Evolutionary conservation across 1,284 basidiomycete species (phyloP).

Genomic region (Violaceomyces palustris): DNA sequence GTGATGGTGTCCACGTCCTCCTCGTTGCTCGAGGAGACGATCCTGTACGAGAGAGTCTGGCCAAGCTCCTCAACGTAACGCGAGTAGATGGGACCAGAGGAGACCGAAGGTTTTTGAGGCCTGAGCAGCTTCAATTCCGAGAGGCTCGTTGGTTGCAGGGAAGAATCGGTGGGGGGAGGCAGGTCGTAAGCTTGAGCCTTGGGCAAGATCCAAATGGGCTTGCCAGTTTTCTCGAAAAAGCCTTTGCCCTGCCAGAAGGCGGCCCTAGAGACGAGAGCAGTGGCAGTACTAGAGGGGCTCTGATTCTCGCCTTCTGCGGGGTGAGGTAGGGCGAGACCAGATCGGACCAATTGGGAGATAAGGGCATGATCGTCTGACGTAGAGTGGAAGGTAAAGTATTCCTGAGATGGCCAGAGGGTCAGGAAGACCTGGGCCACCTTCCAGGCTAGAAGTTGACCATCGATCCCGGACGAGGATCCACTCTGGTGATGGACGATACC

Average conservation of each 20-base stretch:
- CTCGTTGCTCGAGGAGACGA: conserved; percentile 21
- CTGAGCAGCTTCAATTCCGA: too few species aligned
- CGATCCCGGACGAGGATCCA: too few species aligned
- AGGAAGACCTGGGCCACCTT: conserved; percentile 27
- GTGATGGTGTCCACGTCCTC: conserved; percentile 37
- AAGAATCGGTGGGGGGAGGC: too few species aligned
- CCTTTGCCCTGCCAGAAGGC: conserved; percentile 42
- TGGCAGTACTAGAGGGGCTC: not conserved
- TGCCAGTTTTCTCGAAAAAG: conserved; percentile 6
- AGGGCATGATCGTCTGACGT: not conserved
- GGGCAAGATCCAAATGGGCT: conserved; percentile 25
- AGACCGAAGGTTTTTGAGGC: conserved; percentile 9
- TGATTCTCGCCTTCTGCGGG: too few species aligned
- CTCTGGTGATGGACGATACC: conserved; percentile 4
- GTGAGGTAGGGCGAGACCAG: conserved; percentile 23
- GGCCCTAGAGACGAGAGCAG: conserved; percentile 28
- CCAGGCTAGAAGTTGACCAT: too few species aligned
- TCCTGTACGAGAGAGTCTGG: conserved; percentile 40
- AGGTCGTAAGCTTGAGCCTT: conserved; percentile 6
- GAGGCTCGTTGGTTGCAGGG: not conserved
- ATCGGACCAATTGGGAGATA: conserved; percentile 5
- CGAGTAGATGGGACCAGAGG: conserved; percentile 28
- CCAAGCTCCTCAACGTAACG: conserved; percentile 38
- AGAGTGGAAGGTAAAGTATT: conserved; percentile 9
- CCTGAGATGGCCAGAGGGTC: conserved; percentile 39